Evolutionary conservation across 1,139 yeast species (phyloP).

Genomic region (Yamadazyma oceani): DNA sequence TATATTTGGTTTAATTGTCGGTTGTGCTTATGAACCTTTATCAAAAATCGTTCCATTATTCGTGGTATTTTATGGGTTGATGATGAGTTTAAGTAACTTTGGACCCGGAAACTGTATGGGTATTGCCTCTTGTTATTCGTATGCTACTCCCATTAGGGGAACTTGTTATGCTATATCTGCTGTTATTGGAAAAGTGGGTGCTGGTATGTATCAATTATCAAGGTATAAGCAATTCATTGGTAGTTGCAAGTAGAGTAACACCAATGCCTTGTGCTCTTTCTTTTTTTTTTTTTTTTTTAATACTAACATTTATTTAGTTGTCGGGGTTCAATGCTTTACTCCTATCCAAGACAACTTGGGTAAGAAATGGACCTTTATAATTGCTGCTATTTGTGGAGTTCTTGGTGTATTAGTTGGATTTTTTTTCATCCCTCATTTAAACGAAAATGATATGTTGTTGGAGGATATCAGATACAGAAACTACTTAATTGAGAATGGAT

Average conservation of each 20-base stretch:
- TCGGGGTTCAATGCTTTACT: constrained; percentile 45
- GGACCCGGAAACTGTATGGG: constrained; percentile 83
- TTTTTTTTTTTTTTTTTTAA: too few relatives aligned
- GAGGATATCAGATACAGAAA: constrained; percentile 65
- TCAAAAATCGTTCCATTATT: constrained; percentile 42
- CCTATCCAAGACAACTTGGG: constrained; percentile 40
- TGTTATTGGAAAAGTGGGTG: constrained; percentile 52
- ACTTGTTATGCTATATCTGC: constrained; percentile 54
- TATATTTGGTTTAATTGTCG: constrained; percentile 49
- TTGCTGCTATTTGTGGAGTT: constrained; percentile 72
- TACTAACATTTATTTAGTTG: constrained; percentile 17
- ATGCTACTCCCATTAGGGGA: constrained; percentile 76
- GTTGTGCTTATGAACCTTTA: constrained; percentile 43
- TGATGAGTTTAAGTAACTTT: constrained; percentile 58
- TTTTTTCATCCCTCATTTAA: constrained; percentile 65
- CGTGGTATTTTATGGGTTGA: constrained; percentile 47
- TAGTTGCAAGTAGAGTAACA: too few relatives aligned
- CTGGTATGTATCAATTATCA: constrained; percentile 13
- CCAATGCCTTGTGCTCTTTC: too few relatives aligned
- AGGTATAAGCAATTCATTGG: neutral
- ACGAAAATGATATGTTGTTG: constrained; percentile 63
- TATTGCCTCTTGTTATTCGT: constrained; percentile 63
- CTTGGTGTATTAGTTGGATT: constrained; percentile 61
- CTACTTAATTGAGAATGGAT: constrained; percentile 63
- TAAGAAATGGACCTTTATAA: constrained; percentile 45